phyloP scores from a whole-genome alignment of 331 rosid species.

The Quercus tomentella region DNA sequence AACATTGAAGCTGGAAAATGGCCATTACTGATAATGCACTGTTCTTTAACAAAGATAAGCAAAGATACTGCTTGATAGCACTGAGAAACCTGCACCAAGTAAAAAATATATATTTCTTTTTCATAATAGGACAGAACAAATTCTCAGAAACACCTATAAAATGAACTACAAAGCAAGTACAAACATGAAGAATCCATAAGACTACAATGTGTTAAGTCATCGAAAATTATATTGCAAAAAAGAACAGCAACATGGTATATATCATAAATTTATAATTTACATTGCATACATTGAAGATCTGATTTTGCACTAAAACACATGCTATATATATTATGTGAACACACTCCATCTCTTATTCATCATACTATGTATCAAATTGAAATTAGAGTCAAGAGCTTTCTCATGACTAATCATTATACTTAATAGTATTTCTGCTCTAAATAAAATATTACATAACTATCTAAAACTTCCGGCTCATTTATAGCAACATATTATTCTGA shows the following conservation, averaged over 20 bases:
- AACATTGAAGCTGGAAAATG: conserved; percentile 96
- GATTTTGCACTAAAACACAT: background rate
- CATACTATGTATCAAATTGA: background rate
- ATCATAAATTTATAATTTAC: background rate
- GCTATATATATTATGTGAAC: background rate
- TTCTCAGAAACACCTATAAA: background rate
- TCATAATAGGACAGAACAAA: background rate
- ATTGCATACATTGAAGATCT: background rate
- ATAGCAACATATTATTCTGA: no score
- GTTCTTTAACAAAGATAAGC: conserved; percentile 91
- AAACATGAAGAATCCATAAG: background rate
- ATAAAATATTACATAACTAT: no score
- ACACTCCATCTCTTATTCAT: background rate
- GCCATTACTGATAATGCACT: conserved; percentile 95
- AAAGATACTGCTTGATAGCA: conserved; percentile 88
- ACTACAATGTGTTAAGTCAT: background rate
- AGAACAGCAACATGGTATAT: background rate
- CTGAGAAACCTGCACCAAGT: conserved; percentile 73
- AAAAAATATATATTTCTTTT: conserved; percentile 25
- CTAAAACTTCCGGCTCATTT: no score
- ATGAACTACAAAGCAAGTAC: background rate
- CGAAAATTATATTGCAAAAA: background rate
- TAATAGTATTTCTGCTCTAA: background rate
- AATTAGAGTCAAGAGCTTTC: background rate
- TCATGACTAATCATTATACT: background rate